Conservation (phyloP, 1,284 basidiomycete species). For the Microbotryomycetes sp. region DNA sequence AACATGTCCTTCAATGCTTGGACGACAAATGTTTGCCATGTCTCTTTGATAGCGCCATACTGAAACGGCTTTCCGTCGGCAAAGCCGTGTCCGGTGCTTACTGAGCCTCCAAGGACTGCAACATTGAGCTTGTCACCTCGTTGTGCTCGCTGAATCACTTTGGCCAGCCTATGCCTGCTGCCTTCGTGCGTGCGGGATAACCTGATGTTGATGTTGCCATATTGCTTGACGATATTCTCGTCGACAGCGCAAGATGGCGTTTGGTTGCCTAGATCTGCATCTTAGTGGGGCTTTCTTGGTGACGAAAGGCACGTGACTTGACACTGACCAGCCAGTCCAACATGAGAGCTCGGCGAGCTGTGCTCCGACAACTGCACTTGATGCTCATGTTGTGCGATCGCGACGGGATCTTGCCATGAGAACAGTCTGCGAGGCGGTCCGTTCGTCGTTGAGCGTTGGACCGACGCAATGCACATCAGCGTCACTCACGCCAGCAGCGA, state of each 20-base stretch:
- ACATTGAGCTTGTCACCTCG: slow-evolving; percentile 3
- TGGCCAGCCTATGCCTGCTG: background rate
- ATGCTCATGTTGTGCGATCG: background rate
- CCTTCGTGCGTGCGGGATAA: slow-evolving; percentile 8
- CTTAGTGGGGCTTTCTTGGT: background rate
- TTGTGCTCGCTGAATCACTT: background rate
- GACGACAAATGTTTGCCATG: background rate
- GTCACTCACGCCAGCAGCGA: background rate
- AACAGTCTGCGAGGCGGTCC: background rate
- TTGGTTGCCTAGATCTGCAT: no score
- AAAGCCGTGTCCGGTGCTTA: background rate
- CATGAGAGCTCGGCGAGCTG: background rate
- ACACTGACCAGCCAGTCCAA: background rate
- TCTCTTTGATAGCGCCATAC: background rate
- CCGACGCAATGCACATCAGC: no score
- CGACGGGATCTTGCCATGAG: background rate
- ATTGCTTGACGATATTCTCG: background rate
- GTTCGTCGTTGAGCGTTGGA: background rate
- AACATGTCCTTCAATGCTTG: background rate
- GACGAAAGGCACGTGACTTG: background rate
- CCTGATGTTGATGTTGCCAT: slow-evolving; percentile 5
- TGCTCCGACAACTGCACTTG: background rate
- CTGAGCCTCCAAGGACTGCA: slow-evolving; percentile 8
- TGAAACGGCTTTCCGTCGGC: background rate
- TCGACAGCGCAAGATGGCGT: background rate